phyloP scores from a whole-genome alignment of 2,329 filamentous ascomycete genomes.

The Colletotrichum lentis region DNA sequence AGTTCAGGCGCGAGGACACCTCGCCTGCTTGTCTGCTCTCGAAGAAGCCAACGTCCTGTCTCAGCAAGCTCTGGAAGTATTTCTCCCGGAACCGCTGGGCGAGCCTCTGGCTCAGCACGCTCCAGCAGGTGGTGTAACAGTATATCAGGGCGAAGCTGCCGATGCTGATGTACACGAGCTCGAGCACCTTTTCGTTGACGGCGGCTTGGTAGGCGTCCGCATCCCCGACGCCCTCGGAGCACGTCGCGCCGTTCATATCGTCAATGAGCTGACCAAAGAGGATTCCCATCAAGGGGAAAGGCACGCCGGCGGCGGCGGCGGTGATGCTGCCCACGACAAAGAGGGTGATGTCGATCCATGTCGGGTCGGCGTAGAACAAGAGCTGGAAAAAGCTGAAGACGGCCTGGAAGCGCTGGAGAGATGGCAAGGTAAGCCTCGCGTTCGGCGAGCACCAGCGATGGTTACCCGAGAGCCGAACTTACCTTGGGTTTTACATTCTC shows the following conservation, averaged over 20 bases:
- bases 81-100: constrained; percentile 64
- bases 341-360: constrained; percentile 37
- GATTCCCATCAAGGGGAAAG: constrained; percentile 64
- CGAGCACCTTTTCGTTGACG: constrained; percentile 60
- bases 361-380: constrained; percentile 34
- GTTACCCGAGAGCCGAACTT: background rate
- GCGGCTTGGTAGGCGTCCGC: constrained; percentile 42
- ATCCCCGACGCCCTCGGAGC: constrained; percentile 42
- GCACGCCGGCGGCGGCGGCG: constrained; percentile 60
- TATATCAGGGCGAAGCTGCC: constrained; percentile 67
- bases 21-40: constrained; percentile 65
- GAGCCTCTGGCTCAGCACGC: constrained; percentile 63
- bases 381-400: constrained; percentile 25
- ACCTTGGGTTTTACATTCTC: constrained; percentile 1
- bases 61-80: constrained; percentile 63
- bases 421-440: constrained; percentile 2
- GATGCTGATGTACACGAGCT: constrained; percentile 67
- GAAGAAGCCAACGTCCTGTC: constrained; percentile 66
- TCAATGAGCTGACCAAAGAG: constrained; percentile 65
- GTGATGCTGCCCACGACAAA: constrained; percentile 40
- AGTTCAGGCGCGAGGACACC: constrained; percentile 64
- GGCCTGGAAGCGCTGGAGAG: constrained; percentile 18
- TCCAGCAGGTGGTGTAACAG: constrained; percentile 66
- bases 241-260: constrained; percentile 60
- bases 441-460: background rate